Evolutionary conservation across 2,329 filamentous ascomycete genomes (phyloP).

Genomic region (Sphaerulina vaccinii): DNA sequence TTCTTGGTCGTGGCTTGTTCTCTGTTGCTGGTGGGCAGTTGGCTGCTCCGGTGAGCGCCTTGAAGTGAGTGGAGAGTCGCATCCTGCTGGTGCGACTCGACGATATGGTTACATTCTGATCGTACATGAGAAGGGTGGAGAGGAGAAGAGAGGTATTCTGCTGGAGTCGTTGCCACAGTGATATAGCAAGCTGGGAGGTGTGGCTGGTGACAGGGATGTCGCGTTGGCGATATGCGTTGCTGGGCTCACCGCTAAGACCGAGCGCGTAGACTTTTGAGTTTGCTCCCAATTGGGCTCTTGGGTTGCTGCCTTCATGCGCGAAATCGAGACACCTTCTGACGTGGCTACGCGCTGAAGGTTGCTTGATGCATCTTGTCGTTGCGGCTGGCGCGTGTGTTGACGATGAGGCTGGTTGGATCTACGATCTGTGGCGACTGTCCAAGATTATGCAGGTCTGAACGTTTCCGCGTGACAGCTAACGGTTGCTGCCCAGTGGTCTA

Average conservation of each 20-base stretch:
- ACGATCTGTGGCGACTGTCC: neutral
- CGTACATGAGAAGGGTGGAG: neutral
- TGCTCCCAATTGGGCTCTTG: conserved; percentile 12
- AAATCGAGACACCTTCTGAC: conserved; percentile 6
- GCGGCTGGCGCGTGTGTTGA: conserved; percentile 2
- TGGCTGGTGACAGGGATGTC: conserved; percentile 8
- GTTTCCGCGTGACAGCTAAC: conserved; percentile 13
- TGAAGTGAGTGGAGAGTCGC: conserved; percentile 10
- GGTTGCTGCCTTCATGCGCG: neutral
- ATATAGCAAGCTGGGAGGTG: conserved; percentile 6
- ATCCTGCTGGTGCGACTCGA: conserved; percentile 8
- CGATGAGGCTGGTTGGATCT: neutral
- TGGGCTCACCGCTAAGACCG: conserved; percentile 3
- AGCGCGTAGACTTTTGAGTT: conserved; percentile 8
- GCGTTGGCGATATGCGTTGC: neutral
- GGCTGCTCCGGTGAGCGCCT: conserved; percentile 1
- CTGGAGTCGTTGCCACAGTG: conserved; percentile 8
- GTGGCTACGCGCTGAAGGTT: conserved; percentile 4
- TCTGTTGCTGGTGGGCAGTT: neutral
- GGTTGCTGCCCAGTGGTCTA: neutral
- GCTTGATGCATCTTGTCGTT: neutral
- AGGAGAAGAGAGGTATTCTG: neutral
- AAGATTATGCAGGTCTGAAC: neutral
- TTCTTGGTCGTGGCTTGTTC: neutral
- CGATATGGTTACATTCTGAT: conserved; percentile 1